Percentiles rank a stretch among this genome's conserved stretches.
Evolutionary conservation across 306 rosid species (phyloP).

Genomic region (Vicia villosa): DNA sequence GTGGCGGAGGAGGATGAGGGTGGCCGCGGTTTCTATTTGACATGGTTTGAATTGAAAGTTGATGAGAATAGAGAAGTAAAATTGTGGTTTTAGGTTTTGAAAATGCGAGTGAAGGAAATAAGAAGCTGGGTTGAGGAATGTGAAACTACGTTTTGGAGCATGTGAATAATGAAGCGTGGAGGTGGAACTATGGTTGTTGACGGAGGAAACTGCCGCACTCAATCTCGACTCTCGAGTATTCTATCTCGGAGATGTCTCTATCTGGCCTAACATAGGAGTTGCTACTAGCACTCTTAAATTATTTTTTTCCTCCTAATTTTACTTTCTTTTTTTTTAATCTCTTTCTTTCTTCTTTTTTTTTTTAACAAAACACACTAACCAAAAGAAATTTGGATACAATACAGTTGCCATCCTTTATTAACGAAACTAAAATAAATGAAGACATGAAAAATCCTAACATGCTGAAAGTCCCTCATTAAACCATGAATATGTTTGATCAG

Average conservation of each 20-base stretch:
- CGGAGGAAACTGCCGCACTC: background rate
- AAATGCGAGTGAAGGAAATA: background rate
- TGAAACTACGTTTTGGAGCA: background rate
- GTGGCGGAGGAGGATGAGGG: slow-evolving; percentile 48
- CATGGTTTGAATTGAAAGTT: slow-evolving; percentile 50
- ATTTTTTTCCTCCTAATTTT: too few species aligned
- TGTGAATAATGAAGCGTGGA: background rate
- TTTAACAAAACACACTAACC: too few species aligned
- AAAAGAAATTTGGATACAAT: too few species aligned
- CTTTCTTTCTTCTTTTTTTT: too few species aligned
- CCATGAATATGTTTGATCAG: too few species aligned
- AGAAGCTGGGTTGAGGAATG: background rate
- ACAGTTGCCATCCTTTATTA: too few species aligned
- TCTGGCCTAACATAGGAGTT: background rate
- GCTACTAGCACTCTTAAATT: too few species aligned
- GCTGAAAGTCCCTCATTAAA: too few species aligned
- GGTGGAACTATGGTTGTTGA: background rate
- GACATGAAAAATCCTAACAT: too few species aligned
- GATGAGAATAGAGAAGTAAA: background rate
- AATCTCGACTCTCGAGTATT: background rate
- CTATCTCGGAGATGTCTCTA: background rate
- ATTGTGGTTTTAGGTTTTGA: background rate
- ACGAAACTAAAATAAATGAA: too few species aligned
- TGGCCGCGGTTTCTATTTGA: slow-evolving; percentile 87
- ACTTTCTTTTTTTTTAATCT: background rate